Percentiles rank a stretch among this genome's conserved stretches.
These are phyloP conservation scores for Pistacia integerrima DNA, from an alignment of 345 rosid genomes.

Conservation along the genomic window DNA sequence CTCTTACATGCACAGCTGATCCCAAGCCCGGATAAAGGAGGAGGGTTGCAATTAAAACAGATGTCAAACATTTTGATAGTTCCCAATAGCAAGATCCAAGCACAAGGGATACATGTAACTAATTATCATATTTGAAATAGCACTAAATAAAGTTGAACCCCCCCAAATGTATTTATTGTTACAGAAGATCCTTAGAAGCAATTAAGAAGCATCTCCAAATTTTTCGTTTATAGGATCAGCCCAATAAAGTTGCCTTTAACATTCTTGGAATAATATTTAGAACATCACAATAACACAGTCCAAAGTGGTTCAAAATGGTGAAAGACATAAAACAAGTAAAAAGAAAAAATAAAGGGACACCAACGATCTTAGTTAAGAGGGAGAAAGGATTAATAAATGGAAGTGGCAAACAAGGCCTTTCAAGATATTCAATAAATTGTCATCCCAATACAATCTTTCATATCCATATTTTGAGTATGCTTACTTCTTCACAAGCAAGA, in stretches of 20 bases:
- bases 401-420: neutral
- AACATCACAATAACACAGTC: neutral
- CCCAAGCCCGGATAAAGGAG: slow-evolving; percentile 39
- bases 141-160: neutral
- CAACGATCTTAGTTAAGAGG: neutral
- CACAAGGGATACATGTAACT: neutral
- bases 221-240: neutral
- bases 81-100: neutral
- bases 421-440: neutral
- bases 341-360: neutral
- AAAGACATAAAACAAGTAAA: neutral
- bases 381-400: neutral
- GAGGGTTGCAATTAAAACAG: slow-evolving; percentile 25
- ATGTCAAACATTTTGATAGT: slow-evolving; percentile 1
- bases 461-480: neutral
- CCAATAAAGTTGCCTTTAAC: neutral
- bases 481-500: neutral
- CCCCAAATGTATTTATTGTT: neutral
- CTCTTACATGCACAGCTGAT: slow-evolving; percentile 27
- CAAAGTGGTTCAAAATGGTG: neutral
- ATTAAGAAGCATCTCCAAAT: slow-evolving; percentile 5
- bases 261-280: neutral
- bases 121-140: neutral
- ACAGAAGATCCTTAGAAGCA: neutral
- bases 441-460: neutral